Percentiles rank a stretch among this genome's conserved stretches.
These are phyloP conservation scores for Cutaneotrichosporon cyanovorans DNA, from an alignment of 1,284 basidiomycete genomes.

Conservation along the genomic window DNA sequence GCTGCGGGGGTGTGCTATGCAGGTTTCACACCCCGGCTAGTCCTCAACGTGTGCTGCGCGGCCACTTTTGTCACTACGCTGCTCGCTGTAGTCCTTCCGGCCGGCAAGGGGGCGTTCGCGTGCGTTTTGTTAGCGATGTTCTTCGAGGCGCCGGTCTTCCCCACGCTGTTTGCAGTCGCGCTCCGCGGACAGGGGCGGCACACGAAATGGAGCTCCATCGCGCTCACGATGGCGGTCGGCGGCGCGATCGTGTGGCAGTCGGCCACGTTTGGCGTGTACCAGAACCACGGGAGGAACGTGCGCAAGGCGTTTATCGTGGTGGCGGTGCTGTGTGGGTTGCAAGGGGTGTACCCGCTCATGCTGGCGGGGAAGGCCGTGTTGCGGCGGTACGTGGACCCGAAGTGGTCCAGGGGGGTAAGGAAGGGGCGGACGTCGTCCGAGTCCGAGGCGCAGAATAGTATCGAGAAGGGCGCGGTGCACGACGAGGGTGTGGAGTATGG, in stretches of 20 bases:
- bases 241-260: slow-evolving; percentile 26
- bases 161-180: slow-evolving; percentile 39
- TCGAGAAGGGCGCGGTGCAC: not conserved
- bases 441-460: not conserved
- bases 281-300: slow-evolving; percentile 6
- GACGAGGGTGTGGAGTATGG: no score
- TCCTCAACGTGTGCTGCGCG: slow-evolving; percentile 27
- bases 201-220: slow-evolving; percentile 33
- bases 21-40: slow-evolving; percentile 33
- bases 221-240: slow-evolving; percentile 29
- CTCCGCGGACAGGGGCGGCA: slow-evolving; percentile 35
- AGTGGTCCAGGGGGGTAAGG: slow-evolving; percentile 18
- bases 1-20: slow-evolving; percentile 30
- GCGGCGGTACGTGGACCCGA: slow-evolving; percentile 31
- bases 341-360: slow-evolving; percentile 20
- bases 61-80: slow-evolving; percentile 33
- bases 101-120: slow-evolving; percentile 22
- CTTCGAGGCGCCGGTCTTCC: slow-evolving; percentile 43
- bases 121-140: slow-evolving; percentile 33
- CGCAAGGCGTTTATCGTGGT: slow-evolving; percentile 19
- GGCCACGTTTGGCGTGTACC: slow-evolving; percentile 24
- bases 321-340: slow-evolving; percentile 18
- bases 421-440: no score
- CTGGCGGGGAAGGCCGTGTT: slow-evolving; percentile 16
- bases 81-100: slow-evolving; percentile 27